A percentile compares a stretch with the other conserved stretches of the same genome.
These are phyloP conservation scores for Saccharomyces hybrid DNA, from an alignment of 1,139 yeast genomes.

Conservation along the genomic window DNA sequence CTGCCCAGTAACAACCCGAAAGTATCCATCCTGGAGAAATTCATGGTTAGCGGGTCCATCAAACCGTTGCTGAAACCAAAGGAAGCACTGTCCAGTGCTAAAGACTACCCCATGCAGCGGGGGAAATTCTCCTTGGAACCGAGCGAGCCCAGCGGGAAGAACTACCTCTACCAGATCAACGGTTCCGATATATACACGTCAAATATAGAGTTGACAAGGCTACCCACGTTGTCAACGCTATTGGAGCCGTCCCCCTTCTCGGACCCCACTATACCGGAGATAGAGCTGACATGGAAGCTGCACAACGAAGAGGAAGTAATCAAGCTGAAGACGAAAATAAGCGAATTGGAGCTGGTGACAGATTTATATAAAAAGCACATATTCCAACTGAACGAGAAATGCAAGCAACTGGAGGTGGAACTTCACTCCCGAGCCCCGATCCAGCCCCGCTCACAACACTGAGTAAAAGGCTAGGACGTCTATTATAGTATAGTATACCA, in stretches of 20 bases:
- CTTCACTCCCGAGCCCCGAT: slow-evolving; percentile 4
- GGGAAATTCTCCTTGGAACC: background rate
- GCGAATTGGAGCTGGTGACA: slow-evolving; percentile 83
- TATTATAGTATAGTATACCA: background rate
- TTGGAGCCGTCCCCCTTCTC: background rate
- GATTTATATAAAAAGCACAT: slow-evolving; percentile 80
- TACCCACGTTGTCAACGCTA: background rate
- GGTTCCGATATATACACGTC: background rate
- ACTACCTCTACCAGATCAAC: background rate
- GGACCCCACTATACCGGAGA: background rate
- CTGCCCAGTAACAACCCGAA: background rate
- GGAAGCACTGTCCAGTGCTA: background rate
- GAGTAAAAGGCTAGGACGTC: slow-evolving; percentile 3
- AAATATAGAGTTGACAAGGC: background rate
- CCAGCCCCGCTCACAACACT: background rate
- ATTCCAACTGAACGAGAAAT: slow-evolving; percentile 54
- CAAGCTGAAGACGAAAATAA: slow-evolving; percentile 62
- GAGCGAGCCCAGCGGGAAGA: background rate
- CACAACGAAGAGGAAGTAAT: slow-evolving; percentile 41
- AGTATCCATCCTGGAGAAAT: background rate
- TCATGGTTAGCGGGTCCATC: background rate
- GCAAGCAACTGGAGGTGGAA: slow-evolving; percentile 16
- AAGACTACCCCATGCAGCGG: background rate
- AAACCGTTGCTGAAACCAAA: background rate
- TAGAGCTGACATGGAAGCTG: slow-evolving; percentile 7